Evolutionary conservation across 345 rosid genomes (phyloP).

Genomic region (Jatropha curcas): DNA sequence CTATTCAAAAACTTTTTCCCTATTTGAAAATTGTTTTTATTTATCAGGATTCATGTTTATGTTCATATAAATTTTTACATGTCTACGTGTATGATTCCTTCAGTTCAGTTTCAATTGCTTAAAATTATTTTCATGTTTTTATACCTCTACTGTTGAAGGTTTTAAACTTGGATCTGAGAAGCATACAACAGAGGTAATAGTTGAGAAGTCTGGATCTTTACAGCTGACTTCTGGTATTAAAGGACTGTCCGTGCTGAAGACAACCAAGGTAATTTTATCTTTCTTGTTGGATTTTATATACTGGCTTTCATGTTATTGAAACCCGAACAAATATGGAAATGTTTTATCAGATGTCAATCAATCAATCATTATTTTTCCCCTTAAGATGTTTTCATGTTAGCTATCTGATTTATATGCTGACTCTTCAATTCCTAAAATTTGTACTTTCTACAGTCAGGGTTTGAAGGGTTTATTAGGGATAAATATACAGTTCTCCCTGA

Average conservation of each 20-base stretch:
- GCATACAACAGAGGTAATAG: constrained; percentile 68
- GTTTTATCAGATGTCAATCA: not conserved
- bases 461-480: constrained; percentile 89
- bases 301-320: constrained; percentile 12
- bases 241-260: constrained; percentile 79
- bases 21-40: not conserved
- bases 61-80: not conserved
- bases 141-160: constrained; percentile 47
- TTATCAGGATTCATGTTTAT: not conserved
- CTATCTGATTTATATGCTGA: constrained; percentile 12
- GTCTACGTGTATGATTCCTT: not conserved
- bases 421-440: constrained; percentile 10
- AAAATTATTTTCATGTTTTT: constrained; percentile 3
- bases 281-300: not conserved
- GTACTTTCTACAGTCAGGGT: constrained; percentile 78
- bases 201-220: constrained; percentile 63
- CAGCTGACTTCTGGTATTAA: constrained; percentile 68
- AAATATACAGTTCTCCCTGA: constrained; percentile 86
- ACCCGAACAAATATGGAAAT: not conserved
- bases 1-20: not conserved
- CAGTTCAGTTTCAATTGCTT: not conserved
- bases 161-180: constrained; percentile 95
- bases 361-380: not conserved
- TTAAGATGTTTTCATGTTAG: not conserved
- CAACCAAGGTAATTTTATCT: constrained; percentile 65